A percentile compares a stretch with the other conserved stretches of the same genome.
These are phyloP conservation scores for Anthracocystis panici-leucophaei DNA, from an alignment of 1,284 basidiomycete genomes.

Conservation along the genomic window DNA sequence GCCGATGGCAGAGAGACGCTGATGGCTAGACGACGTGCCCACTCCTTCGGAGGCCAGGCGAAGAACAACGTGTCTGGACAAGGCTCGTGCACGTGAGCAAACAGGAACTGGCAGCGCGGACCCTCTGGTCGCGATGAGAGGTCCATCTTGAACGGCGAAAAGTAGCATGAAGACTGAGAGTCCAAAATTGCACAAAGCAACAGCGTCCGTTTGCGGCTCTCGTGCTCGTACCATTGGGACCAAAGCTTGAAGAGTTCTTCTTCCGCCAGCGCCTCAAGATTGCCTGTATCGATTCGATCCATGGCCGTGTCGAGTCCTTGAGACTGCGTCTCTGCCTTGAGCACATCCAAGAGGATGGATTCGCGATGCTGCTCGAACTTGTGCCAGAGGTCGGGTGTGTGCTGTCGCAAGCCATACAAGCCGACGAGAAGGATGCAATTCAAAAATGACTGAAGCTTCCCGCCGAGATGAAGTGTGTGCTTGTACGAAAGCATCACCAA, in stretches of 20 bases:
- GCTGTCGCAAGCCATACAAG: conserved; percentile 26
- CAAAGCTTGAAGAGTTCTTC: conserved; percentile 25
- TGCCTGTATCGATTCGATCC: conserved; percentile 26
- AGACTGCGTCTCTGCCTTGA: conserved; percentile 18
- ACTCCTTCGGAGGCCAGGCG: conserved; percentile 34
- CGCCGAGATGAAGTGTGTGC: conserved; percentile 33
- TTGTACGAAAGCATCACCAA: conserved; percentile 38
- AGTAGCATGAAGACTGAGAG: conserved; percentile 38
- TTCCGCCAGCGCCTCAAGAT: conserved; percentile 8
- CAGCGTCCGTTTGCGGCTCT: conserved; percentile 37
- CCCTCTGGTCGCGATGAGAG: conserved; percentile 20
- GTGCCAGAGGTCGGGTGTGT: conserved; percentile 33
- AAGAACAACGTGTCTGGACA: conserved; percentile 37
- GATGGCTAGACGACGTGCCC: conserved; percentile 23
- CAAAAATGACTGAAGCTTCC: conserved; percentile 23
- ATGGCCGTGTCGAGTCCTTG: conserved; percentile 10
- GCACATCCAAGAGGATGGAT: conserved; percentile 30
- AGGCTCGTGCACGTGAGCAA: conserved; percentile 42
- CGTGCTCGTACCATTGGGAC: conserved; percentile 40
- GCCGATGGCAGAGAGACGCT: conserved; percentile 30
- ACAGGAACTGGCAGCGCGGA: conserved; percentile 42
- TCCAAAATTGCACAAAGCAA: conserved; percentile 36
- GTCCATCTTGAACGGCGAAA: conserved; percentile 30
- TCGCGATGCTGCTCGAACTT: conserved; percentile 29
- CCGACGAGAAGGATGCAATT: conserved; percentile 37